These are phyloP conservation scores for Rhododendron ferrugineum DNA, from an alignment of 148 eudicot species.

Conservation along the genomic window DNA sequence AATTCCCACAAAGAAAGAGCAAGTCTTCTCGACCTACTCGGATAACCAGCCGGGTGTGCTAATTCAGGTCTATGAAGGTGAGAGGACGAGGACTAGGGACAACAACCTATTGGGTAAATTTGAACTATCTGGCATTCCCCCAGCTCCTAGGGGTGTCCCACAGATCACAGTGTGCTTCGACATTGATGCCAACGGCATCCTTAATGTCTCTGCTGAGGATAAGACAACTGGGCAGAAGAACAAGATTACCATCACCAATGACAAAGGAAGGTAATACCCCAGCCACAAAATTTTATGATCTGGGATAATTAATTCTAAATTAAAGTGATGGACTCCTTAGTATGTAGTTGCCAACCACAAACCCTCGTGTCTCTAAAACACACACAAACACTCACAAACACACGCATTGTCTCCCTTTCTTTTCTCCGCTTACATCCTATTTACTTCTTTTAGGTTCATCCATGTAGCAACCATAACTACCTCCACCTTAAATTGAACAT, in stretches of 20 bases:
- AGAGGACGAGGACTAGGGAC: conserved; percentile 8
- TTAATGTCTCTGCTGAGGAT: conserved; percentile 50
- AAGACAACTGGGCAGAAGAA: conserved; percentile 54
- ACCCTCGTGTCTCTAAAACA: no score
- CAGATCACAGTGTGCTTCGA: background rate
- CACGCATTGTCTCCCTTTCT: background rate
- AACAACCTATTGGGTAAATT: background rate
- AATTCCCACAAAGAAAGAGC: background rate
- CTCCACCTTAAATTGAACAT: background rate
- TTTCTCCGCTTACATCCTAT: background rate
- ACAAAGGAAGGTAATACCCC: conserved; percentile 31
- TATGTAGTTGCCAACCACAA: no score
- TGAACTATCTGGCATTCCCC: background rate
- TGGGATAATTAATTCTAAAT: no score
- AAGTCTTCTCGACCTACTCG: conserved; percentile 19
- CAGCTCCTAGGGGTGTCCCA: background rate
- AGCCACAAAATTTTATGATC: background rate
- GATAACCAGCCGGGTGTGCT: conserved; percentile 49
- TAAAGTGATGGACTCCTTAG: background rate
- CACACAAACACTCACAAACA: no score
- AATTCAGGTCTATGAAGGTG: conserved; percentile 48
- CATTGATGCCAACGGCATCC: conserved; percentile 15
- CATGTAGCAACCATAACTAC: background rate
- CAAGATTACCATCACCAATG: conserved; percentile 49
- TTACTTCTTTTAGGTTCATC: background rate